Conservation (phyloP, 306 rosid genomes). For the Vigna mungo region DNA sequence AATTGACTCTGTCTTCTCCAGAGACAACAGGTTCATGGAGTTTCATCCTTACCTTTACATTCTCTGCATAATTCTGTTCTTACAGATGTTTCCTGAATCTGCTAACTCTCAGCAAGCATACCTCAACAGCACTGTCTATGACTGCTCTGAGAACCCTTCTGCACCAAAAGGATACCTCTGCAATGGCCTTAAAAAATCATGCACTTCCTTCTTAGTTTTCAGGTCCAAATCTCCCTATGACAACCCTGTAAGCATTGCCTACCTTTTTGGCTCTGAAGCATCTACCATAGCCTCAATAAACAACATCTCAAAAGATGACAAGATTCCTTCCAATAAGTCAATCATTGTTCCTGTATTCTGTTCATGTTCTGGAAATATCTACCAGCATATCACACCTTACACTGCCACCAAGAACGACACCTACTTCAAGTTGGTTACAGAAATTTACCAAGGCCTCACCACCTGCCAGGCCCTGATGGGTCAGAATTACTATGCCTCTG, state of each 20-base stretch:
- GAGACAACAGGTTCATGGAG: conserved; percentile 12
- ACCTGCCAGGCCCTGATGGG: conserved; percentile 62
- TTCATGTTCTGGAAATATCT: conserved; percentile 60
- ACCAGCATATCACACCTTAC: conserved; percentile 54
- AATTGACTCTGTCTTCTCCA: background rate
- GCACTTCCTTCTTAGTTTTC: conserved; percentile 55
- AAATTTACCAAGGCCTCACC: conserved; percentile 58
- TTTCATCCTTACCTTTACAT: background rate
- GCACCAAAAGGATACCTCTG: conserved; percentile 61
- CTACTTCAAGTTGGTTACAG: conserved; percentile 36
- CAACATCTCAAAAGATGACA: conserved; percentile 42
- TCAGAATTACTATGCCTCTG: conserved; percentile 54
- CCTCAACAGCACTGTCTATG: conserved; percentile 34
- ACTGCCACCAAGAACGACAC: conserved; percentile 28
- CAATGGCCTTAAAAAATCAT: conserved; percentile 47
- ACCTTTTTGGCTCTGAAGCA: conserved; percentile 61
- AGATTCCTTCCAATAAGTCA: conserved; percentile 46
- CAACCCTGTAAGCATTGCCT: conserved; percentile 48
- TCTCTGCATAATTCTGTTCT: background rate
- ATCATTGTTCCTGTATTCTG: conserved; percentile 58
- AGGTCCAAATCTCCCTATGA: conserved; percentile 48
- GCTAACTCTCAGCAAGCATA: background rate
- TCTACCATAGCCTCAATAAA: conserved; percentile 57
- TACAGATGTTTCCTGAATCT: background rate
- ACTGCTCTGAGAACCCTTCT: conserved; percentile 47